Evolutionary conservation across 2,329 filamentous ascomycete species (phyloP).

Genomic region (Fusarium euwallaceae): DNA sequence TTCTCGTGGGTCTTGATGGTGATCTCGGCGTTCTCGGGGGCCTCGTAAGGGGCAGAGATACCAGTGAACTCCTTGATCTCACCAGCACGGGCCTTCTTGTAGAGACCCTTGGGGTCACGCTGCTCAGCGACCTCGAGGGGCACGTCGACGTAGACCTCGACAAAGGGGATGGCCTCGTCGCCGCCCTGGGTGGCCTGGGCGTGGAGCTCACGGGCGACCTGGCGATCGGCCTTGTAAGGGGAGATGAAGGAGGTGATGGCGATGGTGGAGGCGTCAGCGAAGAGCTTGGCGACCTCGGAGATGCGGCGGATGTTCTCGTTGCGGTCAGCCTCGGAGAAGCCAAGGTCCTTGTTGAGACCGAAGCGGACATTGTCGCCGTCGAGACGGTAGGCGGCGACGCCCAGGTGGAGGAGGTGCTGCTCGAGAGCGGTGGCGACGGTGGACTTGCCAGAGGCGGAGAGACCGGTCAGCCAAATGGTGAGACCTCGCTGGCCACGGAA

Average conservation of each 20-base stretch:
- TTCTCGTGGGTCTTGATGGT: conserved; percentile 85
- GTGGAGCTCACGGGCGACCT: conserved; percentile 86
- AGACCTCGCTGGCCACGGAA: conserved; percentile 87
- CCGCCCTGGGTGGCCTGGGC: conserved; percentile 63
- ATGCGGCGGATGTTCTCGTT: conserved; percentile 99
- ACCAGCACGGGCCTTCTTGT: conserved; percentile 95
- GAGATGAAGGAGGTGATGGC: conserved; percentile 98
- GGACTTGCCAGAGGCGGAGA: conserved; percentile 96
- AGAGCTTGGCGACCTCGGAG: conserved; percentile 95
- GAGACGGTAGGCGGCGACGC: conserved; percentile 87
- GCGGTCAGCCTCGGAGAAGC: conserved; percentile 91
- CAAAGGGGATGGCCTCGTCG: conserved; percentile 83
- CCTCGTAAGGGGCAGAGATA: conserved; percentile 95
- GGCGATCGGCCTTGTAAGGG: conserved; percentile 89
- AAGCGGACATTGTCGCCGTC: conserved; percentile 99
- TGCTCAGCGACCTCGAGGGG: conserved; percentile 92
- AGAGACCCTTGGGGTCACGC: conserved; percentile 96
- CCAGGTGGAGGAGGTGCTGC: conserved; percentile 92
- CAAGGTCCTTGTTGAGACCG: conserved; percentile 97
- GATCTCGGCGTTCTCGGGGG: conserved; percentile 86
- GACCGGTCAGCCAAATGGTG: conserved; percentile 97
- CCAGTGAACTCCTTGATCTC: conserved; percentile 98
- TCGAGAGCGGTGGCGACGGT: conserved; percentile 97
- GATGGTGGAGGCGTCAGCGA: conserved; percentile 89
- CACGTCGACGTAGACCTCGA: conserved; percentile 95